Percentiles rank a stretch among this genome's conserved stretches.
These are phyloP conservation scores for Kodamaea anthophila DNA, from an alignment of 1,139 yeast species.

Conservation along the genomic window DNA sequence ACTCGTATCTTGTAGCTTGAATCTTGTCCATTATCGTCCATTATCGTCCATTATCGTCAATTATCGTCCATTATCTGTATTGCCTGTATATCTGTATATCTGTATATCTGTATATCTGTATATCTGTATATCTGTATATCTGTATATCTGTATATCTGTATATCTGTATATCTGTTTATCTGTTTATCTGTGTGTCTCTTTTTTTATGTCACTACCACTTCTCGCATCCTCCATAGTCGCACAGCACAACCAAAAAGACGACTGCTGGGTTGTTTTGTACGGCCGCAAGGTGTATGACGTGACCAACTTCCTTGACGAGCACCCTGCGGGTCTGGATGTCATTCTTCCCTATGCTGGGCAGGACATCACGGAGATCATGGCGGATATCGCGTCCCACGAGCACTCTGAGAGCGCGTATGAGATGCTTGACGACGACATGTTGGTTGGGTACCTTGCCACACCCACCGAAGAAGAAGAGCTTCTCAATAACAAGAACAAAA, in stretches of 20 bases:
- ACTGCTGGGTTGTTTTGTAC: constrained; percentile 76
- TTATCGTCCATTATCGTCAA: not conserved
- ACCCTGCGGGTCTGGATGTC: constrained; percentile 82
- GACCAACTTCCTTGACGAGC: constrained; percentile 69
- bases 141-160: not conserved
- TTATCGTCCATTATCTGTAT: too few species aligned
- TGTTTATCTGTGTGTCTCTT: not conserved
- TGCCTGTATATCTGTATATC: too few species aligned
- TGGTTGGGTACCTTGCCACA: constrained; percentile 43
- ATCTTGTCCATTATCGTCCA: not conserved
- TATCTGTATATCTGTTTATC: constrained; percentile 1
- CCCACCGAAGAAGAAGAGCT: constrained; percentile 38
- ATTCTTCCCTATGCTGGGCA: constrained; percentile 74
- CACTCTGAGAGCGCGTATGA: constrained; percentile 88
- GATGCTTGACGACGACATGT: constrained; percentile 70
- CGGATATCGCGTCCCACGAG: constrained; percentile 61
- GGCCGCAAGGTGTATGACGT: constrained; percentile 77
- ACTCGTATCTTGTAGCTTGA: too few species aligned
- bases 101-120: too few species aligned
- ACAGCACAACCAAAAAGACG: constrained; percentile 43
- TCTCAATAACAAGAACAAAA: constrained; percentile 34
- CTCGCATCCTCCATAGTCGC: constrained; percentile 35
- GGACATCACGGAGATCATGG: constrained; percentile 74
- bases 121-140: too few species aligned
- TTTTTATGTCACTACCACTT: constrained; percentile 25